phyloP scores from a whole-genome alignment of 2,329 filamentous ascomycete genomes.

The Nectriaceae sp. region DNA sequence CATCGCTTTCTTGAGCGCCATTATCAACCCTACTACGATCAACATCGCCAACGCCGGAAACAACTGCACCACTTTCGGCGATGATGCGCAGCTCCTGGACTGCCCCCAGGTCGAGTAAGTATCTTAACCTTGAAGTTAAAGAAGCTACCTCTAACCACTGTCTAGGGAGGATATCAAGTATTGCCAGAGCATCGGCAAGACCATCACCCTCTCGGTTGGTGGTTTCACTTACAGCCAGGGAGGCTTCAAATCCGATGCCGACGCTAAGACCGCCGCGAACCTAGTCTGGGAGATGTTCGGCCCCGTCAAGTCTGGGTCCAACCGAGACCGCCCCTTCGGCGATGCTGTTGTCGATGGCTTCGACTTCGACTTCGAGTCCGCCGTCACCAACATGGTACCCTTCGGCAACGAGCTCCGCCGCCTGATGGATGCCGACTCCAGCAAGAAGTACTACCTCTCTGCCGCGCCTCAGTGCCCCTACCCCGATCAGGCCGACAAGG shows the following conservation, averaged over 20 bases:
- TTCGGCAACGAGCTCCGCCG: conserved; percentile 11
- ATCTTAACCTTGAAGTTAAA: background rate
- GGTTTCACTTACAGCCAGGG: background rate
- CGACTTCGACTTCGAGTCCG: conserved; percentile 29
- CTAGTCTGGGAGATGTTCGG: background rate
- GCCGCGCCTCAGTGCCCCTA: conserved; percentile 68
- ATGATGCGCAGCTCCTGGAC: background rate
- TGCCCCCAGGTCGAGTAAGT: background rate
- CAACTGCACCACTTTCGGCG: background rate
- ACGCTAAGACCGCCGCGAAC: background rate
- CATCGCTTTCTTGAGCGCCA: background rate
- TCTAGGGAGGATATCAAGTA: background rate
- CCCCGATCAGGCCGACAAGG: conserved; percentile 59
- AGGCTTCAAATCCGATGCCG: background rate
- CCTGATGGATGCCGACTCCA: conserved; percentile 1
- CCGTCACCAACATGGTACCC: background rate
- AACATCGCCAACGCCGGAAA: conserved; percentile 1
- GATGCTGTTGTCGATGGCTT: conserved; percentile 1
- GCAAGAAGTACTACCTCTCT: conserved; percentile 57
- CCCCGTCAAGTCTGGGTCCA: background rate
- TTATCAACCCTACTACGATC: background rate
- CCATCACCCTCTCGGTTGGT: background rate
- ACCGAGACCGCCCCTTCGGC: background rate
- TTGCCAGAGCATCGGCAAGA: background rate
- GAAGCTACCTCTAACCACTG: background rate